A percentile compares a stretch with the other conserved stretches of the same genome.
Evolutionary conservation across 371 early-diverging fungal species (phyloP).

Genomic region (Mycotypha africana): DNA sequence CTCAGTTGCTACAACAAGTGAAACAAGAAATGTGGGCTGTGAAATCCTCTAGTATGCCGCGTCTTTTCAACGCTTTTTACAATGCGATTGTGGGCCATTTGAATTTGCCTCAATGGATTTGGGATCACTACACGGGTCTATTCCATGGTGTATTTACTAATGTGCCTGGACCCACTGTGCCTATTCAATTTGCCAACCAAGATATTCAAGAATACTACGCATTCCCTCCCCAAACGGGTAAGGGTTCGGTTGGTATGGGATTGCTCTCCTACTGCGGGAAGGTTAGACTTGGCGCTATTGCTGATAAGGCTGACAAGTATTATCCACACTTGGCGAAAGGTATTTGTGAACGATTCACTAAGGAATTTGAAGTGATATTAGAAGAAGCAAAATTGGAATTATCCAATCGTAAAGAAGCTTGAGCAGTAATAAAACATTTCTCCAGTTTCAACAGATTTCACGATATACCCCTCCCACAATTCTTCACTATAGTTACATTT

Average conservation of each 20-base stretch:
- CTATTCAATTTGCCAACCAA: conserved; percentile 30
- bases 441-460: too few relatives aligned
- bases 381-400: conserved; percentile 24
- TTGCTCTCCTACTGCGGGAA: conserved; percentile 27
- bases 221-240: conserved; percentile 29
- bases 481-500: too few relatives aligned
- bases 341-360: conserved; percentile 18
- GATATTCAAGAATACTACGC: conserved; percentile 16
- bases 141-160: conserved; percentile 37
- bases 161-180: conserved; percentile 23
- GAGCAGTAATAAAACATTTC: conserved; percentile 7
- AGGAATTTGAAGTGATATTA: conserved; percentile 24
- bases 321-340: conserved; percentile 21
- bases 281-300: conserved; percentile 23
- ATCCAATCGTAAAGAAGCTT: conserved; percentile 1
- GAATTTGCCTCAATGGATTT: conserved; percentile 3
- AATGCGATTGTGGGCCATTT: conserved; percentile 11
- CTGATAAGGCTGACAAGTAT: conserved; percentile 17
- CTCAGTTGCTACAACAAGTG: conserved; percentile 16
- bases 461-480: too few relatives aligned
- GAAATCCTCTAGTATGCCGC: conserved; percentile 19
- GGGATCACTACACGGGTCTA: conserved; percentile 10
- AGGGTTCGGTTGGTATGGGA: conserved; percentile 31
- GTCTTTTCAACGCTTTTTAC: conserved; percentile 13
- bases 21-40: conserved; percentile 23